Evolutionary conservation across 495 filamentous ascomycete genomes (phyloP), one percentile per base, ranked within the genome.

Genomic region (Neurospora pannonica): DNA sequence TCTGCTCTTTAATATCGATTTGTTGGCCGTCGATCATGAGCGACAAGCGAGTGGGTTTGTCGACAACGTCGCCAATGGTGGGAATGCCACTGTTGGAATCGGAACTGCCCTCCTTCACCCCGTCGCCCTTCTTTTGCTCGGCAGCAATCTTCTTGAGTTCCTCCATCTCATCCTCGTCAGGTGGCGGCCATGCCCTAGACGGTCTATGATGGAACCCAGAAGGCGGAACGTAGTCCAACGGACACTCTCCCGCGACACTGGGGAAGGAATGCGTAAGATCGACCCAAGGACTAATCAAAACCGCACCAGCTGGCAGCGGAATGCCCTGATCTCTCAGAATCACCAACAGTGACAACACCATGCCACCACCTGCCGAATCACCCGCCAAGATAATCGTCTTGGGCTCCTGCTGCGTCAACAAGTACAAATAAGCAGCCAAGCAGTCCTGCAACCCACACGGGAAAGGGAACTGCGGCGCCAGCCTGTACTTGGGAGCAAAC

Each of bases 241-340:
- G 89, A 74, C 88, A 90, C 54, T 94, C 90, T 19, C 84, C 86
- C 17, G 90, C 89, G 43, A 97, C 89, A 76, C 94, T 97, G 0
- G 95, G 95, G 77, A 98, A 98, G 0, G 93, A 97, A 80, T 98
- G 95, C 11, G 93, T 97, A 39, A 98, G 82, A 80, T 98, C 95
- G 3, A 92, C 93, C 95, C 95, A 98, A 0, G 95, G 95, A 37
- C 92, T 95, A 62, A 98, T 92, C 73, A 98, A 83, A 48, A 98
- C 91, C 19, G 92, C 95, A 5, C 95, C 95, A 10, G 95, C 95
- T 0, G 95, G 95, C 46, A 97, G 77, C 15, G 95, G 90, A 34
- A 97, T 81, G 0, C 90, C 92, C 77, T 90, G 89, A 82, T 98
- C 94, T 67, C 95, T 89, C 74, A 97, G 82, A 15, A 89, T 90